Conservation (phyloP, 441 rosid genomes). For the Populus trichocarpa region DNA sequence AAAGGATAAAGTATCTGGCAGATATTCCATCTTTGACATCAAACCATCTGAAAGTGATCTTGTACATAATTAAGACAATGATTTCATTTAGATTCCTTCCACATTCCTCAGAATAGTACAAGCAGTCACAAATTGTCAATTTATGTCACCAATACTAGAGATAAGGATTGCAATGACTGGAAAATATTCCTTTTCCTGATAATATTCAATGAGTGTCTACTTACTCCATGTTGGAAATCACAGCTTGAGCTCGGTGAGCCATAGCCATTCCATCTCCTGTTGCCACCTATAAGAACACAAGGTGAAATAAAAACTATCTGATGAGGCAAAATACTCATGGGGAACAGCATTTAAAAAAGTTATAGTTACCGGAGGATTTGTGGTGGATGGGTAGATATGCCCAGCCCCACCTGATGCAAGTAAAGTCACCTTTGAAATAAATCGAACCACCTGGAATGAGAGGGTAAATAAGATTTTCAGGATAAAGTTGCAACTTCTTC, state of each 20-base stretch:
- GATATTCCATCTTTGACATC: neutral
- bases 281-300: slow-evolving; percentile 60
- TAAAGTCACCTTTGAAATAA: slow-evolving; percentile 86
- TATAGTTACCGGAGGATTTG: slow-evolving; percentile 75
- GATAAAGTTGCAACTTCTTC: slow-evolving; percentile 6
- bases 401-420: slow-evolving; percentile 99
- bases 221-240: slow-evolving; percentile 97
- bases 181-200: neutral
- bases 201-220: slow-evolving; percentile 26
- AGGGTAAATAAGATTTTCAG: neutral
- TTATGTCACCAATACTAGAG: neutral
- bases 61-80: neutral
- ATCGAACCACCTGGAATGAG: slow-evolving; percentile 65
- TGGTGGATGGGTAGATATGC: slow-evolving; percentile 89
- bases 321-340: neutral
- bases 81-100: neutral
- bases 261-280: slow-evolving; percentile 98
- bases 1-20: neutral
- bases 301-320: neutral
- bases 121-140: neutral
- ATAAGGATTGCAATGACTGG: neutral
- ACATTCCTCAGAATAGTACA: no score
- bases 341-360: neutral
- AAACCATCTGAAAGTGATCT: neutral
- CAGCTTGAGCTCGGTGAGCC: slow-evolving; percentile 97